Conservation (phyloP, 1,284 basidiomycete species). For the Trametes sp. region DNA sequence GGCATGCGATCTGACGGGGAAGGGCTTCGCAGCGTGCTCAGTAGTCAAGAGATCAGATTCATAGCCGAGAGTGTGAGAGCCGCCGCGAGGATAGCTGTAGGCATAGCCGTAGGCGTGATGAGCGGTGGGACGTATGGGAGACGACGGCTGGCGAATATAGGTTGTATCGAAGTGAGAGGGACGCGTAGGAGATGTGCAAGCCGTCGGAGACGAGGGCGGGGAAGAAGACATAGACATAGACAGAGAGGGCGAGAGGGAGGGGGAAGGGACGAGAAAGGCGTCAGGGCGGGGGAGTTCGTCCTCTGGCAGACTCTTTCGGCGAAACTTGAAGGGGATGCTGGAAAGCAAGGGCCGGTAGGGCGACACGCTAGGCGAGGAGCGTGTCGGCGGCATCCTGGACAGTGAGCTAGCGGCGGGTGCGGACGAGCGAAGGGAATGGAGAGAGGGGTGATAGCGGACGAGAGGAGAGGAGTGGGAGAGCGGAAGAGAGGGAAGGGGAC, state of each 20-base stretch:
- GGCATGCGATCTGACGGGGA: slow-evolving; percentile 13
- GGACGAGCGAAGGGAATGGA: slow-evolving; percentile 2
- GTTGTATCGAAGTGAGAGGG: slow-evolving; percentile 20
- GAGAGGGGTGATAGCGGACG: slow-evolving; percentile 6
- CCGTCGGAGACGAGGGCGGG: slow-evolving; percentile 27
- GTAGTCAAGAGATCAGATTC: slow-evolving; percentile 10
- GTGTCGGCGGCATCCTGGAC: slow-evolving; percentile 21
- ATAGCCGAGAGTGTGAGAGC: slow-evolving; percentile 11
- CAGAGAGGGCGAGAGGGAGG: slow-evolving; percentile 28
- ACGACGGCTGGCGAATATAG: slow-evolving; percentile 19
- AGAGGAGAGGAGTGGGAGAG: not conserved
- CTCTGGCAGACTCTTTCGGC: slow-evolving; percentile 34
- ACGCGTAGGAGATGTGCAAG: slow-evolving; percentile 21
- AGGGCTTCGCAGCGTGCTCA: slow-evolving; percentile 4
- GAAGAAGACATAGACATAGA: slow-evolving; percentile 30
- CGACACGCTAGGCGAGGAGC: slow-evolving; percentile 18
- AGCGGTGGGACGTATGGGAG: slow-evolving; percentile 18
- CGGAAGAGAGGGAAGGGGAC: slow-evolving; percentile 2
- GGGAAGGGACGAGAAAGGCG: slow-evolving; percentile 19
- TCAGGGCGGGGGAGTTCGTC: slow-evolving; percentile 26
- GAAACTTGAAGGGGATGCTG: slow-evolving; percentile 33
- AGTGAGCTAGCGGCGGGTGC: slow-evolving; percentile 12
- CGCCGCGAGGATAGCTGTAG: slow-evolving; percentile 19
- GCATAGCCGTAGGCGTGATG: slow-evolving; percentile 26
- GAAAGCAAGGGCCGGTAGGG: slow-evolving; percentile 17